Conservation (phyloP, 148 eudicot genomes). For the Amaranthus cruentus region DNA sequence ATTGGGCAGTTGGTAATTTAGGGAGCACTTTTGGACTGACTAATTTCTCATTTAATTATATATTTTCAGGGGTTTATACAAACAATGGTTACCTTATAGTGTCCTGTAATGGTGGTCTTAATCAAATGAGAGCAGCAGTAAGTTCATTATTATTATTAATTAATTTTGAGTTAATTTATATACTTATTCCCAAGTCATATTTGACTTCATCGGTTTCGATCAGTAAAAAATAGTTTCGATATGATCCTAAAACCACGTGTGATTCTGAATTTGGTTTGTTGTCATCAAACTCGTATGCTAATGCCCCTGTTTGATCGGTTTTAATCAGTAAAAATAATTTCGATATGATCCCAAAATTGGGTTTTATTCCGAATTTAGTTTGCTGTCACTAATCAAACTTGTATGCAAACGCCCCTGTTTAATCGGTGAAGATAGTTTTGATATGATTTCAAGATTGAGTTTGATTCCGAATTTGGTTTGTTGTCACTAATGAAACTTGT, state of each 20-base stretch:
- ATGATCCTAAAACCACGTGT: neutral
- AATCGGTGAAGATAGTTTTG: no score
- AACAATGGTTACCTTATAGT: slow-evolving; percentile 43
- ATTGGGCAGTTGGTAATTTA: no score
- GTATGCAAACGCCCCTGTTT: no score
- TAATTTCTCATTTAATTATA: no score
- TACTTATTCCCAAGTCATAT: no score
- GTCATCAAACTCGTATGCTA: neutral
- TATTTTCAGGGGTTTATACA: slow-evolving; percentile 17
- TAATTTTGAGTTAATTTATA: no score
- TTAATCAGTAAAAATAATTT: no score
- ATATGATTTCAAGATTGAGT: neutral
- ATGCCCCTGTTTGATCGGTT: no score
- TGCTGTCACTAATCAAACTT: neutral
- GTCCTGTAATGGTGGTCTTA: slow-evolving; percentile 40
- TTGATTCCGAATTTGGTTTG: neutral
- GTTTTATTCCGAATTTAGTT: neutral
- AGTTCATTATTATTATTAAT: neutral
- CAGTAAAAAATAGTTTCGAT: no score
- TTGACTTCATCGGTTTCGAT: no score
- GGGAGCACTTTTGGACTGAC: no score
- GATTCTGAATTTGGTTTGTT: neutral
- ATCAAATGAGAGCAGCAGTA: slow-evolving; percentile 45
- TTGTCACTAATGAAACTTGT: neutral
- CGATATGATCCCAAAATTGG: neutral